Percentiles rank a stretch among this genome's conserved stretches.
phyloP scores from a whole-genome alignment of 2,329 filamentous ascomycete genomes.

The Pestalotiopsis sp. region DNA sequence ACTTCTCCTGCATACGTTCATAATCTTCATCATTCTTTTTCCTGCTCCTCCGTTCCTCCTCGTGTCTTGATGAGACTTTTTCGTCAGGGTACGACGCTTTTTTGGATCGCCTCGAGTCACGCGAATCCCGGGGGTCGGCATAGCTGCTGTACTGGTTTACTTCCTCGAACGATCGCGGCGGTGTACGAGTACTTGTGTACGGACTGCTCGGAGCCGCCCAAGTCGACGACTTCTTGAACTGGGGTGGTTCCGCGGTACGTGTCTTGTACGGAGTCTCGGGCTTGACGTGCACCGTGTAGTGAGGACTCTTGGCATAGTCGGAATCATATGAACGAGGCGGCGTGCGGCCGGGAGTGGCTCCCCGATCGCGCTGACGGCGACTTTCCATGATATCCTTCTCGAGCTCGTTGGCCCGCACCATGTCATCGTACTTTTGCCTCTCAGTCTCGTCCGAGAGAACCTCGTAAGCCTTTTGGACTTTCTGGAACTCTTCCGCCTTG shows the following conservation, averaged over 20 bases:
- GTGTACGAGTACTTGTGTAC: slow-evolving; percentile 14
- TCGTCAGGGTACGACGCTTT: slow-evolving; percentile 26
- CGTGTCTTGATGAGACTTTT: slow-evolving; percentile 38
- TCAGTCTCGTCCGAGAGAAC: slow-evolving; percentile 78
- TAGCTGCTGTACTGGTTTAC: slow-evolving; percentile 13
- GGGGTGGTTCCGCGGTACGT: slow-evolving; percentile 14
- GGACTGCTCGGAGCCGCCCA: slow-evolving; percentile 10
- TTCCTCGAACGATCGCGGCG: slow-evolving; percentile 15
- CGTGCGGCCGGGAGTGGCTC: slow-evolving; percentile 9
- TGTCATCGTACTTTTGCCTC: slow-evolving; percentile 76
- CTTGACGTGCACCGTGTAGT: slow-evolving; percentile 12
- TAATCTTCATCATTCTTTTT: slow-evolving; percentile 31
- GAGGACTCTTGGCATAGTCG: not conserved
- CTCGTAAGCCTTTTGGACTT: slow-evolving; percentile 92
- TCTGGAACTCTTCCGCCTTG: slow-evolving; percentile 88
- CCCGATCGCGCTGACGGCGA: slow-evolving; percentile 16
- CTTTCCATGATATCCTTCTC: slow-evolving; percentile 39
- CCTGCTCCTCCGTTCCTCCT: slow-evolving; percentile 32
- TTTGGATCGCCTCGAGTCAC: slow-evolving; percentile 19
- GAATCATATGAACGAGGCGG: slow-evolving; percentile 14
- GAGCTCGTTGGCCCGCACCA: slow-evolving; percentile 56
- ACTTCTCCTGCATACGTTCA: slow-evolving; percentile 21
- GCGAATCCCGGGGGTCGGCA: slow-evolving; percentile 20
- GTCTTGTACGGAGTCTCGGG: not conserved
- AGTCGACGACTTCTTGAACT: slow-evolving; percentile 2